Conservation (phyloP, 352 stramenopile genomes). For the Labyrinthula sp. region DNA sequence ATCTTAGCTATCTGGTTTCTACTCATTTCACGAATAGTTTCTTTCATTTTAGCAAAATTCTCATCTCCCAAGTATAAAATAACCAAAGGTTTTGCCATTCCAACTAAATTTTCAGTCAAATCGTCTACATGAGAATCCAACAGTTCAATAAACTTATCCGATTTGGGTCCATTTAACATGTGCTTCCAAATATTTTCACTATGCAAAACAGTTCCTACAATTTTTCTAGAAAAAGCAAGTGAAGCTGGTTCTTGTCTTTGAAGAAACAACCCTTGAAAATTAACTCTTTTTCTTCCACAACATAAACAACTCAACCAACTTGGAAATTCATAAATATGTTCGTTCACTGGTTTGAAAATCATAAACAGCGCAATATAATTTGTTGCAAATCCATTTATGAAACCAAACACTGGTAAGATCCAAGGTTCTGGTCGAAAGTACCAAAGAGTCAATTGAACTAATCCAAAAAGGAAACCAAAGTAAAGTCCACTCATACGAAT, state of each 20-base stretch:
- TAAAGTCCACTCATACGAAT: slow-evolving; percentile 67
- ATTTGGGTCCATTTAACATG: slow-evolving; percentile 22
- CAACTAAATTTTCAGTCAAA: slow-evolving; percentile 13
- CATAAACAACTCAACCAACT: no score
- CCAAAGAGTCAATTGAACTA: slow-evolving; percentile 30
- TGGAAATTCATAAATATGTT: slow-evolving; percentile 37
- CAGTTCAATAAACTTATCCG: slow-evolving; percentile 10
- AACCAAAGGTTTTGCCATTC: slow-evolving; percentile 7
- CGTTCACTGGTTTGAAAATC: slow-evolving; percentile 68
- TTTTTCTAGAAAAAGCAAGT: slow-evolving; percentile 8
- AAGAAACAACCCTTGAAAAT: slow-evolving; percentile 66
- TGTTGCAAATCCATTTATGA: slow-evolving; percentile 63
- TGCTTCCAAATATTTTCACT: slow-evolving; percentile 17
- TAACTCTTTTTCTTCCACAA: slow-evolving; percentile 43
- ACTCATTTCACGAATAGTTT: slow-evolving; percentile 14
- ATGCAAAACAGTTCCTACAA: slow-evolving; percentile 15
- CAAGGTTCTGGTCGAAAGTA: slow-evolving; percentile 24
- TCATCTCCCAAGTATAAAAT: slow-evolving; percentile 13
- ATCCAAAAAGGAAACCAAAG: slow-evolving; percentile 55
- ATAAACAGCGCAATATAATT: slow-evolving; percentile 74
- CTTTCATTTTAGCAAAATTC: slow-evolving; percentile 14
- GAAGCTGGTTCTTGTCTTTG: slow-evolving; percentile 57
- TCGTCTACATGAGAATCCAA: slow-evolving; percentile 1
- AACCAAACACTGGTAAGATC: slow-evolving; percentile 55
- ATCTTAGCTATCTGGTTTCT: slow-evolving; percentile 30